Base-by-base conservation (phyloP, 2,329 filamentous ascomycete genomes). In the Truncatella angustata region DNA sequence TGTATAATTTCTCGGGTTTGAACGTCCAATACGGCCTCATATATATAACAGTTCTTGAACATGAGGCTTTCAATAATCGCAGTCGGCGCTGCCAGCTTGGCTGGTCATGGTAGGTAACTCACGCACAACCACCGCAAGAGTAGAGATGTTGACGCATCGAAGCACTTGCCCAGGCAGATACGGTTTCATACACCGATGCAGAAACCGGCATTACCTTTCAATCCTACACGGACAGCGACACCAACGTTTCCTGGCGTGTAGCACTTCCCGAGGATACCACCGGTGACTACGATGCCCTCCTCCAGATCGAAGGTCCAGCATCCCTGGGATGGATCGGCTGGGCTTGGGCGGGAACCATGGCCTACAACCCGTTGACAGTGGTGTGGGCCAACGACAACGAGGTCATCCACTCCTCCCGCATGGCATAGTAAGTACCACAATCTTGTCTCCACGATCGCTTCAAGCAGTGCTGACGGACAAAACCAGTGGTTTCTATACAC, bases 161-260 rank as follows among this genome's bases (percentile, higher is more conserved):
- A 49, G 46, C 14, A 26, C 21, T 32, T 20, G 55, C 59, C n/a
- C 68, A 70, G 53, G 51, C 66, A 26, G 70, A 73, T 52, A 67
- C 70, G 36, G 54, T 53, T 16, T 51, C 62, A 30, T 70, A 67
- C 43, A 56, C 62, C 39, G 72, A 74, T 48, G 54, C 60, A 14
- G 66, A 68, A 5, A 74, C 72, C 12, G 71, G 72, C 44, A 70
- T 78, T 50, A 74, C 68, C 18, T 77, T 74, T 52, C 68, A 74
- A 23, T 67, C 69, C 4, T 72, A 70, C 62, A 73, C 63, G 52
- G 63, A 65, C 28, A 69, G 71, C 51, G 66, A 60, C 0, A 69
- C 71, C 50, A 66, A 60, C 1, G 52, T 65, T 18, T 57, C 56
- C 12, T 65, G 64, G 49, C 58, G 61, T 16, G 43, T 73, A 4